Evolutionary conservation across 352 stramenopile species (phyloP), one percentile per base, ranked within the genome.

Genomic region (Chrysophaeum taylorii): DNA sequence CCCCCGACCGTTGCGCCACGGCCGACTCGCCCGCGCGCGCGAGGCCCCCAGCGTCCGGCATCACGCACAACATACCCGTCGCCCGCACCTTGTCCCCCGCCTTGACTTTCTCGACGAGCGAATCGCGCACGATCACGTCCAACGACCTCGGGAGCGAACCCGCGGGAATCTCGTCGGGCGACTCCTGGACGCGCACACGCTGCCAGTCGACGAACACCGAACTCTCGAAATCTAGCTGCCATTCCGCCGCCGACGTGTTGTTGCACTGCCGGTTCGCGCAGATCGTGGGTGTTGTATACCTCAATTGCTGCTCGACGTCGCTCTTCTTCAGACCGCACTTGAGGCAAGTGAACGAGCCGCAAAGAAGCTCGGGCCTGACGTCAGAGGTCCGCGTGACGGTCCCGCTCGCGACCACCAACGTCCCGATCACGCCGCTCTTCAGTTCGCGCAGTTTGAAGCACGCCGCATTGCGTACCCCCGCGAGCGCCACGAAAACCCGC

Each of bases 201-300:
- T 99, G 96, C 94, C 94, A 99, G 78, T 99, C 96, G 16, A 97
- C 91, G 75, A 99, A 99, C 38, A 94, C 85, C 27, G 85, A 96
- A 67, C 89, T 91, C 57, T 69, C 73, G n/a, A 60, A 48, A 54
- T 70, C 69, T 48, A 39, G 61, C 63, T 39, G 15, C 53, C 64
- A 68, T 71, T 91, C 85, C 81, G 84, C 91, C 21, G 77, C 78
- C 33, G 79, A 82, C 50, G 89, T 94, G 73, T 96, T 96, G 53
- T 87, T 81, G 80, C 95, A 99, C 29, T 92, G 88, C 21, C 91
- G 89, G 75, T 98, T 98, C 52, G 91, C 83, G 82, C 96, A 99
- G 71, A 96, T 88, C 37, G 90, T 85, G 0, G 96, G 96, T 73
- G 96, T 84, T 7, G 91, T 98, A 80, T 96, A 98, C 75, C 94